Base-by-base conservation (phyloP, 78 protist species). In the Cavenderia fasciculata region DNA sequence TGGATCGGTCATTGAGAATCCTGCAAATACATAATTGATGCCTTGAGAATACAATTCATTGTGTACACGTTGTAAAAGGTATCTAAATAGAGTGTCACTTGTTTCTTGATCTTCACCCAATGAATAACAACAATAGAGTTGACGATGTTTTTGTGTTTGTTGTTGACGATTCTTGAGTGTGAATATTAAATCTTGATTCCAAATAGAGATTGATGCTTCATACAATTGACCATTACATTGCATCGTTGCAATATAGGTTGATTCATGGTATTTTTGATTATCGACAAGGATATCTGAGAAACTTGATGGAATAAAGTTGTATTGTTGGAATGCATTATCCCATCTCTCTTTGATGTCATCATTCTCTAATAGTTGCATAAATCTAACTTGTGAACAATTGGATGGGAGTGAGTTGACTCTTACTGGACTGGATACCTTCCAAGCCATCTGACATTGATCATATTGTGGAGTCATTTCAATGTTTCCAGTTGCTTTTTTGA, bases 161-260 rank as follows among this genome's bases (percentile, higher is more conserved):
- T 2, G 25, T 2, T 4, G 5, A 10, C 18, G 4, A 12, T 44
- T 41, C 14, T 31, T 2, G 8, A 74, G 14, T 4, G 33, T 52
- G 68, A 56, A 74, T 7, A 74, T 34, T 1, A 74, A 19, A 38
- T 74, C 84, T 19, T 25, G 43, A 36, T 74, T 57, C 84, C 84
- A 74, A 38, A 74, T 27, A 38, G 47, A 38, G 12, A 74, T 74
- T 7, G 84, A 74, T 11, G 84, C 63, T 40, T 74, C 84, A 4
- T 46, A 52, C 1, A 74, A 8, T 8, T 3, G 6, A n/a, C 41
- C 40, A 52, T 46, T 43, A 23, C 27, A 16, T 11, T 36, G 43
- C 49, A 74, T 34, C 41, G 38, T 46, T 11, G 59, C 63, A 54
- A 74, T 10, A 25, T 74, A 74, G 5, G 84, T 74, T 27, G 23